These are phyloP conservation scores for Dendrobium chrysotoxum DNA, from an alignment of 106 monocot species.

Conservation along the genomic window DNA sequence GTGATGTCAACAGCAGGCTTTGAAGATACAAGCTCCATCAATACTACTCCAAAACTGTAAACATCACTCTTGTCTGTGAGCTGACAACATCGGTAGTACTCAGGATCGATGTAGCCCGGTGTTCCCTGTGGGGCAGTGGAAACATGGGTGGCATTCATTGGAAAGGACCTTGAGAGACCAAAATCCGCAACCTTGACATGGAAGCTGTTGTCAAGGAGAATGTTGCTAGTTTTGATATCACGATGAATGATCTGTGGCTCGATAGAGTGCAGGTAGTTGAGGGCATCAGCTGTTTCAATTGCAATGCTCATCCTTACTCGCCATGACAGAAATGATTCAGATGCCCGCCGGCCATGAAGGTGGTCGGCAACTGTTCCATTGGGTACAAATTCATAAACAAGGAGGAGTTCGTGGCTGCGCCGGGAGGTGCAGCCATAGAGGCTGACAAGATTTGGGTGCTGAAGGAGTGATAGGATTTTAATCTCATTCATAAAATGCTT, in stretches of 20 bases:
- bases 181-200: conserved; percentile 57
- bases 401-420: conserved; percentile 43
- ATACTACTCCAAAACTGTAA: conserved; percentile 60
- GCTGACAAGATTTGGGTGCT: conserved; percentile 45
- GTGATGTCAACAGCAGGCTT: conserved; percentile 50
- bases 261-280: conserved; percentile 37
- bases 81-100: conserved; percentile 45
- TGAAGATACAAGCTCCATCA: conserved; percentile 50
- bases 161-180: conserved; percentile 42
- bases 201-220: conserved; percentile 42
- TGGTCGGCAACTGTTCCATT: conserved; percentile 59
- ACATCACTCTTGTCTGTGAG: conserved; percentile 62
- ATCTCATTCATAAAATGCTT: conserved; percentile 66
- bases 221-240: conserved; percentile 74
- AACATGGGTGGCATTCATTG: conserved; percentile 40
- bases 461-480: conserved; percentile 43
- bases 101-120: conserved; percentile 57
- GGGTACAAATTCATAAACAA: conserved; percentile 50
- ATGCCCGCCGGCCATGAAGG: conserved; percentile 34
- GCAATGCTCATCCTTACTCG: conserved; percentile 29
- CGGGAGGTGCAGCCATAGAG: conserved; percentile 61
- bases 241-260: conserved; percentile 69
- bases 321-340: conserved; percentile 22
- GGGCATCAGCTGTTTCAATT: conserved; percentile 41
- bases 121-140: conserved; percentile 63